phyloP scores from a whole-genome alignment of 805 yeast genomes.

The Tetrapisispora iriomotensis region DNA sequence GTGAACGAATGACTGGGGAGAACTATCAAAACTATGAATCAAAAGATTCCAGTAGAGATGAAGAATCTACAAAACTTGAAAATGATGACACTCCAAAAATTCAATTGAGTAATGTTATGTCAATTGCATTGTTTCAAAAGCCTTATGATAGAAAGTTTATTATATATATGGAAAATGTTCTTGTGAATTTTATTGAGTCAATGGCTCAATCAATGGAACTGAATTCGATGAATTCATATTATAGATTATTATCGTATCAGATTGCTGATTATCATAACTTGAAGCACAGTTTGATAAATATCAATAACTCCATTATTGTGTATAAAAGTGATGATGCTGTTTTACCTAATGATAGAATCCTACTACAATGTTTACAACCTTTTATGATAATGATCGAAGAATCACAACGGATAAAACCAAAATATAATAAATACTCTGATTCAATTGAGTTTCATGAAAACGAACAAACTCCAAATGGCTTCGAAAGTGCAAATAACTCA shows the following conservation, averaged over 20 bases:
- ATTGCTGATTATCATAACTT: constrained; percentile 56
- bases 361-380: constrained; percentile 17
- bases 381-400: neutral
- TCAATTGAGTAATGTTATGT: constrained; percentile 26
- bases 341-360: constrained; percentile 6
- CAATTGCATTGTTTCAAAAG: constrained; percentile 33
- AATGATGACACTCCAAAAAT: neutral
- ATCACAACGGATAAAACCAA: neutral
- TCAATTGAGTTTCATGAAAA: too few relatives aligned
- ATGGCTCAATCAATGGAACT: constrained; percentile 34
- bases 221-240: constrained; percentile 57
- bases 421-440: constrained; percentile 3
- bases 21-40: too few relatives aligned
- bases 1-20: too few relatives aligned
- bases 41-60: too few relatives aligned
- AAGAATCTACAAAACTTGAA: neutral
- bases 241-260: constrained; percentile 58
- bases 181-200: constrained; percentile 37
- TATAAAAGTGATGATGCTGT: constrained; percentile 29
- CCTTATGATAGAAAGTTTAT: constrained; percentile 42
- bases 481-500: neutral
- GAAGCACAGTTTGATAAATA: constrained; percentile 43
- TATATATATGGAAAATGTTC: constrained; percentile 38
- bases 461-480: neutral
- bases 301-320: constrained; percentile 37